Percentiles rank a stretch among this genome's conserved stretches.
Evolutionary conservation across 2,329 filamentous ascomycete species (phyloP).

Genomic region (Eutypella sp.): DNA sequence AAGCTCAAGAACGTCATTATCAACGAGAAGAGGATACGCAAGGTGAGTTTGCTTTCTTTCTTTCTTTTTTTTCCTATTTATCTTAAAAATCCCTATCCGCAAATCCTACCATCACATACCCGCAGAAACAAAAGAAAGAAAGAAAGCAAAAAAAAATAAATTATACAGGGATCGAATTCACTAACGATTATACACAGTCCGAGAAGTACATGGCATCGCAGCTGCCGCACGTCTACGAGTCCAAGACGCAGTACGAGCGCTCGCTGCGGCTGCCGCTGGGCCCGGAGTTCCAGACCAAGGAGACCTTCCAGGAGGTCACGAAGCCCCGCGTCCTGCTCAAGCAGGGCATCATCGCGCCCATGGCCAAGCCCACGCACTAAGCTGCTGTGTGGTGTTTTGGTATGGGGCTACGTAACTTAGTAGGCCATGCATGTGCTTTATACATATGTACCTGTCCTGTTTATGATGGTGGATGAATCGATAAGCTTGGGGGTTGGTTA

Average conservation of each 20-base stretch:
- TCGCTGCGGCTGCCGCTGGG: slow-evolving; percentile 82
- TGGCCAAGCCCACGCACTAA: slow-evolving; percentile 64
- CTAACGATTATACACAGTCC: slow-evolving; percentile 49
- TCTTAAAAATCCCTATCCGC: background rate
- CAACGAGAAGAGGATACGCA: slow-evolving; percentile 84
- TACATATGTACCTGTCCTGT: no score
- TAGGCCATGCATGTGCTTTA: no score
- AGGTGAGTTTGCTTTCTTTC: slow-evolving; percentile 47
- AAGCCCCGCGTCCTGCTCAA: slow-evolving; percentile 89
- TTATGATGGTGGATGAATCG: no score
- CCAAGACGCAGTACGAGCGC: slow-evolving; percentile 81
- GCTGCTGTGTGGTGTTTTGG: background rate
- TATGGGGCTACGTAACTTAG: background rate
- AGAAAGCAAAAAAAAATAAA: no score
- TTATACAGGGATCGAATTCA: background rate
- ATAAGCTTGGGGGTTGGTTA: no score
- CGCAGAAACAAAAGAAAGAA: no score
- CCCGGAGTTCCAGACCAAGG: slow-evolving; percentile 94
- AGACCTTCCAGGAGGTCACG: slow-evolving; percentile 82
- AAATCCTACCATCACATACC: no score
- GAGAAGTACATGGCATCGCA: slow-evolving; percentile 78
- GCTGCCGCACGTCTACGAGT: slow-evolving; percentile 88
- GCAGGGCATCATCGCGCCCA: slow-evolving; percentile 82
- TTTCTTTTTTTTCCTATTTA: background rate
- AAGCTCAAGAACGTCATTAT: slow-evolving; percentile 84